Base-by-base conservation (phyloP, 176 grass and related monocot species). In the Tillandsia leiboldiana region DNA sequence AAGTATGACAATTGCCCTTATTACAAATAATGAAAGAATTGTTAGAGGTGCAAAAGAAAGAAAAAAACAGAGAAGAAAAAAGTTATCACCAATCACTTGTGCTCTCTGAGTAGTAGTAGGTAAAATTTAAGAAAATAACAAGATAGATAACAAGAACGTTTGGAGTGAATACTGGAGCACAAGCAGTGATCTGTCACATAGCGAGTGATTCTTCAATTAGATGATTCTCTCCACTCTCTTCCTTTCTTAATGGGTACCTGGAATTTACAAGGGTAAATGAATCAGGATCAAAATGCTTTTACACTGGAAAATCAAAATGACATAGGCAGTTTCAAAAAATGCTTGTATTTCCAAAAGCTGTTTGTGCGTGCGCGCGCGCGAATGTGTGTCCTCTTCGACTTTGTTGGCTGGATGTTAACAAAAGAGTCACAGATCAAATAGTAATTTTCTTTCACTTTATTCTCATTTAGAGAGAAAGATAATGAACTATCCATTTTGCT, bases 111-210 rank as follows among this genome's bases (percentile, higher is more conserved):
- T 17, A 20, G 54, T 17, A 59, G 54, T 22, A 17, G 20, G n/a
- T 61, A 61, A 3, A 18, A 20, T 23, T 61, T 10, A 18, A 20
- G 56, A 9, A 20, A 61, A 8, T 20, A 42, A 42, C 3, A 42
- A 42, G 33, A 7, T 42, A 42, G 33, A 23, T 9, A 23, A 23
- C 17, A 23, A 61, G 1, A n/a, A 61, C 15, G 10, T n/a, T 20
- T 22, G 10, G 56, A 61, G 56, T 23, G 17, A 61, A n/a, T 62
- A 50, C 63, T 17, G 66, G 66, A 78, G 84, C 84, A 86, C 79
- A 82, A 78, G 75, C 15, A 56, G 75, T 86, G 84, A 62, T 75
- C 67, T 72, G 75, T 72, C 26, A 69, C 26, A 50, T 71, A 54
- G 59, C 50, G 3, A 24, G 68, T 26, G 24, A 8, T 7, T 49